These are phyloP conservation scores for Silene noctiflora DNA, from an alignment of 179 eudicot genomes.

Conservation along the genomic window DNA sequence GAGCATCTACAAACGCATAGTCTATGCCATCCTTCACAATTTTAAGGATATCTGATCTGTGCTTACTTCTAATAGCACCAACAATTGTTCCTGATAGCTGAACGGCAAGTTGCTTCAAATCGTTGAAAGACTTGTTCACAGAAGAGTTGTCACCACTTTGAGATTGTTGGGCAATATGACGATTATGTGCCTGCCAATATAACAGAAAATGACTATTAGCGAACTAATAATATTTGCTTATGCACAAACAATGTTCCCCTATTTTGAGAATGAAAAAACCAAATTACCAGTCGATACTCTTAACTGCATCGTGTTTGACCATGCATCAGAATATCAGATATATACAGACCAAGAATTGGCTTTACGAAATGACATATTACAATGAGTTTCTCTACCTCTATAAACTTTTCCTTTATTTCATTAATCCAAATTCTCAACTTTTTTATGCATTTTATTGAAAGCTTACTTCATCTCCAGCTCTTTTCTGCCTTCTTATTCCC, in stretches of 20 bases:
- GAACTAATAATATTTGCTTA: not conserved
- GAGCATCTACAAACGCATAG: slow-evolving; percentile 70
- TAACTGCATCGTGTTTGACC: not conserved
- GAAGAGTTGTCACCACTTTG: slow-evolving; percentile 39
- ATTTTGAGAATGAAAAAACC: not conserved
- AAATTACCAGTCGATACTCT: not conserved
- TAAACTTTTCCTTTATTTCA: too few relatives aligned
- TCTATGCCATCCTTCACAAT: slow-evolving; percentile 72
- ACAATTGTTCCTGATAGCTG: slow-evolving; percentile 66
- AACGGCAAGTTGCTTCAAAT: slow-evolving; percentile 76
- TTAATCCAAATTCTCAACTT: not conserved
- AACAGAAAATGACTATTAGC: slow-evolving; percentile 8
- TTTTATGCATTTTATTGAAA: not conserved
- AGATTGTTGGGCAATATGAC: slow-evolving; percentile 44
- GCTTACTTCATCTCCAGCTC: not conserved
- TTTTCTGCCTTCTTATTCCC: not conserved
- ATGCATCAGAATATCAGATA: not conserved
- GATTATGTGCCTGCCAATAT: slow-evolving; percentile 58
- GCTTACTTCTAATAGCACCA: slow-evolving; percentile 74
- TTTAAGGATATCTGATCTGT: slow-evolving; percentile 65
- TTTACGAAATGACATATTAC: not conserved
- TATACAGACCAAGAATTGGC: not conserved
- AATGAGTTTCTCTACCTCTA: not conserved
- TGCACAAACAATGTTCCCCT: not conserved
- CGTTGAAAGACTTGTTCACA: slow-evolving; percentile 51